phyloP scores from a whole-genome alignment of 805 yeast genomes.

The Metschnikowia lunata region DNA sequence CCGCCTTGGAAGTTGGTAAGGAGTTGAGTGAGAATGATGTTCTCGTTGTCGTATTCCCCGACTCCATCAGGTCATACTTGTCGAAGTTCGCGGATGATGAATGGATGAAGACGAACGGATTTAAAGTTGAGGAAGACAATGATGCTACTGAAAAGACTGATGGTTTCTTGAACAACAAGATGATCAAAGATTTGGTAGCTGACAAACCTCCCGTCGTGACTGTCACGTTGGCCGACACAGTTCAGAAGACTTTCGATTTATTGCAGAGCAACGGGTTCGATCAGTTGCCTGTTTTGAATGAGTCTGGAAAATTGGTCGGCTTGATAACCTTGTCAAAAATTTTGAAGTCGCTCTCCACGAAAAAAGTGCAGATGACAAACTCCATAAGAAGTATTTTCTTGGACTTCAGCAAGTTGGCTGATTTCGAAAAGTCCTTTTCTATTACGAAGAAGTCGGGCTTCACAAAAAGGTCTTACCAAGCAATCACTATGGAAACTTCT shows the following conservation, averaged over 20 bases:
- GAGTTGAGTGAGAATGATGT: constrained; percentile 68
- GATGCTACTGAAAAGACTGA: constrained; percentile 41
- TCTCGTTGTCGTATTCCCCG: constrained; percentile 81
- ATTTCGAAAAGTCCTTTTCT: constrained; percentile 59
- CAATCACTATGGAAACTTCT: constrained; percentile 61
- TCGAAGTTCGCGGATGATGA: constrained; percentile 87
- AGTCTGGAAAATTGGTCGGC: constrained; percentile 63
- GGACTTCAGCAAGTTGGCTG: constrained; percentile 70
- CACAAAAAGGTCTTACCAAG: constrained; percentile 62
- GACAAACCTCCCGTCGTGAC: constrained; percentile 74
- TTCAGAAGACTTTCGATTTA: constrained; percentile 61
- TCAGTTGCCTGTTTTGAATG: constrained; percentile 72
- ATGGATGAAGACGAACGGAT: constrained; percentile 79
- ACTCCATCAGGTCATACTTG: constrained; percentile 79
- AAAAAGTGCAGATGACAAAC: constrained; percentile 51
- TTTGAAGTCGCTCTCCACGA: constrained; percentile 61
- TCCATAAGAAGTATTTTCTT: constrained; percentile 57
- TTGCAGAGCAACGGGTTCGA: constrained; percentile 76
- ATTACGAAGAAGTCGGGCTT: constrained; percentile 53
- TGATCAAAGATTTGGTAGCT: constrained; percentile 61
- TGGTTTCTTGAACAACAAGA: constrained; percentile 36
- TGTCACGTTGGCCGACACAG: constrained; percentile 55
- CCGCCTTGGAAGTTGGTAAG: constrained; percentile 65
- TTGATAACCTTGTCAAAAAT: constrained; percentile 71
- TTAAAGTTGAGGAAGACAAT: constrained; percentile 51